Percentiles rank a stretch among this genome's conserved stretches.
phyloP scores from a whole-genome alignment of 352 stramenopile genomes.

The Thalassiosira exigua region DNA sequence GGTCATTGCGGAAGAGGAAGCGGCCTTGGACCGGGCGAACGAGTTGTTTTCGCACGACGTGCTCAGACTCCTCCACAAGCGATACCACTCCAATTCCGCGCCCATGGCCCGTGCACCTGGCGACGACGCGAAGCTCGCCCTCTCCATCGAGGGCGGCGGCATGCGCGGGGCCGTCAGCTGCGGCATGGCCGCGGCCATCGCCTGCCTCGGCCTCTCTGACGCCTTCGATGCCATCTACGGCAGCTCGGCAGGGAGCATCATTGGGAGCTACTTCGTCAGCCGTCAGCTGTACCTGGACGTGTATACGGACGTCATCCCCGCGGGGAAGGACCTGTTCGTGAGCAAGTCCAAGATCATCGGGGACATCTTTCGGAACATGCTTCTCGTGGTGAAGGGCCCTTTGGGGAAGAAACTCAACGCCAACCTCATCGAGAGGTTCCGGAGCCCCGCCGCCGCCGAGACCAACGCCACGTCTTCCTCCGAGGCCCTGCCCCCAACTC shows the following conservation, averaged over 20 bases:
- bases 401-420: conserved; percentile 41
- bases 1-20: conserved; percentile 4
- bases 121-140: conserved; percentile 63
- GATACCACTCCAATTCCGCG: conserved; percentile 61
- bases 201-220: conserved; percentile 72
- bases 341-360: conserved; percentile 63
- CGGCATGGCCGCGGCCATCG: conserved; percentile 80
- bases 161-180: conserved; percentile 76
- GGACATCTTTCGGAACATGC: conserved; percentile 56
- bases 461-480: too few relatives aligned
- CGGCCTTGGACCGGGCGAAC: conserved; percentile 1
- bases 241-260: conserved; percentile 71
- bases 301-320: conserved; percentile 77
- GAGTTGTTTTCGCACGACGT: conserved; percentile 65
- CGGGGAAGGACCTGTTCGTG: conserved; percentile 73
- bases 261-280: conserved; percentile 80
- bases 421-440: conserved; percentile 40
- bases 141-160: conserved; percentile 80
- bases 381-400: too few relatives aligned
- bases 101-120: conserved; percentile 54
- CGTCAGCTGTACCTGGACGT: conserved; percentile 82
- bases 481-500: conserved; percentile 35
- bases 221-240: conserved; percentile 80
- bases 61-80: conserved; percentile 64
- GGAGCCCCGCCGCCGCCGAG: too few relatives aligned